Base-by-base conservation (phyloP, 805 yeast species). In the Debaryomyces prosopidis region DNA sequence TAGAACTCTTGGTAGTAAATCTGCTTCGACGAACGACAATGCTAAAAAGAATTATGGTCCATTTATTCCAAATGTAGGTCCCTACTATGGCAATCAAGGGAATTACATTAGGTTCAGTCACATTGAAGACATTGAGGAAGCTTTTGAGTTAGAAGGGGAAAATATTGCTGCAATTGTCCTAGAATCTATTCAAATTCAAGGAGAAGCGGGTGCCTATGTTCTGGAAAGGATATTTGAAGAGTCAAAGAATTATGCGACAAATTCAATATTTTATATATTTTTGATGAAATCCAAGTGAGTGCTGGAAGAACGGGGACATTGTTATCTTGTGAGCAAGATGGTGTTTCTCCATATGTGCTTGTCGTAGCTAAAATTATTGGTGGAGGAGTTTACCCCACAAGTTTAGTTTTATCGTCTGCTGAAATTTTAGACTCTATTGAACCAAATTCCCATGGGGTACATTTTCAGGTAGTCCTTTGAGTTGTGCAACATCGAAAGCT, bases 351-450 rank as follows among this genome's bases (percentile, higher is more conserved):
- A n/a, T 63, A 61, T 44, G 53, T 61, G 36, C 40, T 59, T 15
- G 48, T 54, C n/a, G 52, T 57, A 15, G 66, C 61, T 16, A 61
- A 61, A 42, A 53, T 59, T 18, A 53, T 59, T 27, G 49, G 60
- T n/a, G 66, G 66, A 17, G 66, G 64, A 55, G n/a, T n/a, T n/a
- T n/a, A n/a, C 35, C 63, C 65, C 12, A 48, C 52, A 28, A 55
- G 60, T 4, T 44, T 58, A 15, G 62, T 59, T 10, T 35, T 53
- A 15, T 40, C 54, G 12, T 49, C 56, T 7, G 44, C 48, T 2
- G 61, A 56, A 12, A 53, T 60, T 26, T 51, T 58, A 57, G 49
- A 53, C 41, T 51, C 59, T 10, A 58, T 60, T 30, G 54, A 43
- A 16, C 63, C 63, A 17, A 55, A 53, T 42, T 36, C 57, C 65